Percentiles rank a stretch among this genome's conserved stretches.
Conservation (phyloP, 495 filamentous ascomycete species). For the Melanomma pulvis-pyrius region DNA sequence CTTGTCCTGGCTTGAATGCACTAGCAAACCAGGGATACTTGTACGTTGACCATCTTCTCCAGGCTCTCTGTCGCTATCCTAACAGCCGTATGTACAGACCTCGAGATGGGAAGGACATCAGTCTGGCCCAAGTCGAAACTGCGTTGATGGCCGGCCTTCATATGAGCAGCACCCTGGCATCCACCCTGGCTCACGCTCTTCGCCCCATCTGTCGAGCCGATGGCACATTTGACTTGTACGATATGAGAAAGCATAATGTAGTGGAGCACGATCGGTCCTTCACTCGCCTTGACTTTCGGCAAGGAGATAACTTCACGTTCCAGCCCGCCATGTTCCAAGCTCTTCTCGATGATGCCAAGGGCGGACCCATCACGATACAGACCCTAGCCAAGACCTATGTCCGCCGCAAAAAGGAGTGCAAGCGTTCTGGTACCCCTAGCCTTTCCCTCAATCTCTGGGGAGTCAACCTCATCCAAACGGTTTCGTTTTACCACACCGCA, state of each 20-base stretch:
- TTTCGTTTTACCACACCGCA: slow-evolving; percentile 17
- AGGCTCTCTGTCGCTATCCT: slow-evolving; percentile 3
- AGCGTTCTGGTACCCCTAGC: slow-evolving; percentile 28
- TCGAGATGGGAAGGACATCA: slow-evolving; percentile 47
- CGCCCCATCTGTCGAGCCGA: slow-evolving; percentile 38
- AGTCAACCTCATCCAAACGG: slow-evolving; percentile 20
- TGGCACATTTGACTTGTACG: slow-evolving; percentile 45
- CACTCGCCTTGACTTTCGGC: slow-evolving; percentile 43
- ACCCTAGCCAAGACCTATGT: slow-evolving; percentile 42
- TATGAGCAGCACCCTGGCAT: slow-evolving; percentile 32
- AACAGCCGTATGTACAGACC: slow-evolving; percentile 37
- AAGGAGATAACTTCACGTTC: slow-evolving; percentile 48
- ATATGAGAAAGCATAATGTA: slow-evolving; percentile 44
- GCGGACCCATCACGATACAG: slow-evolving; percentile 39
- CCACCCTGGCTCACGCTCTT: slow-evolving; percentile 38
- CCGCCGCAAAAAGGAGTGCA: slow-evolving; percentile 41
- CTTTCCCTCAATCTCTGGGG: slow-evolving; percentile 19
- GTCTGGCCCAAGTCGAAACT: slow-evolving; percentile 38
- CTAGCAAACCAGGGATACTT: slow-evolving; percentile 41
- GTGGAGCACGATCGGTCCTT: slow-evolving; percentile 49
- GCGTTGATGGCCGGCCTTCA: slow-evolving; percentile 41
- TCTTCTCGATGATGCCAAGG: slow-evolving; percentile 41
- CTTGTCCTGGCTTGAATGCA: slow-evolving; percentile 40
- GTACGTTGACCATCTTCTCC: slow-evolving; percentile 21
- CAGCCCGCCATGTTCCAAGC: slow-evolving; percentile 45